Evolutionary conservation across 2,329 filamentous ascomycete genomes (phyloP).

Genomic region (Aspergillus pseudoterreus): DNA sequence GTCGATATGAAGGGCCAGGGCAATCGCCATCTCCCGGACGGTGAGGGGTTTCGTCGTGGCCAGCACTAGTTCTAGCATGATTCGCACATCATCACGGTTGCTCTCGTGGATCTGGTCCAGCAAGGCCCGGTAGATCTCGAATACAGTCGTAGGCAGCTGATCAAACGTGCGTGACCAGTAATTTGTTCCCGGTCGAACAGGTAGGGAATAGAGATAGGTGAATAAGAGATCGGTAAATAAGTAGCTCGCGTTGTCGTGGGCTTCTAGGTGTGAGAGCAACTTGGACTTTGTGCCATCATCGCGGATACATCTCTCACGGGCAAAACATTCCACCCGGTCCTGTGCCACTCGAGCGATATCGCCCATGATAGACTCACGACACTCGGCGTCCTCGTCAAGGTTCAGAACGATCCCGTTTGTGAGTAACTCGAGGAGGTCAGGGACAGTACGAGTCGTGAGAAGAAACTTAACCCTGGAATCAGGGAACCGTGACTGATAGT

Average conservation of each 20-base stretch:
- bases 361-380: background rate
- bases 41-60: background rate
- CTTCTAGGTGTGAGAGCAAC: background rate
- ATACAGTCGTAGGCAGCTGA: background rate
- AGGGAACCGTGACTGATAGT: background rate
- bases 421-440: background rate
- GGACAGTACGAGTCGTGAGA: background rate
- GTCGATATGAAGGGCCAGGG: background rate
- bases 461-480: background rate
- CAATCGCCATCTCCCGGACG: background rate
- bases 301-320: background rate
- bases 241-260: background rate
- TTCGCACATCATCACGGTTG: constrained; percentile 1
- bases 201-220: background rate
- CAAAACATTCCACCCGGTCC: background rate
- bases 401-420: background rate
- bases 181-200: background rate
- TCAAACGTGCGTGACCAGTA: constrained; percentile 1
- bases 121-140: background rate
- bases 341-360: background rate
- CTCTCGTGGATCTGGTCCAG: constrained; percentile 1
- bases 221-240: background rate
- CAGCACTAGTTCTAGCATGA: constrained; percentile 1
- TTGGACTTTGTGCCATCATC: background rate
- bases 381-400: background rate